Evolutionary conservation across 2,329 filamentous ascomycete genomes (phyloP).

Genomic region (Stagonosporopsis rhizophila): DNA sequence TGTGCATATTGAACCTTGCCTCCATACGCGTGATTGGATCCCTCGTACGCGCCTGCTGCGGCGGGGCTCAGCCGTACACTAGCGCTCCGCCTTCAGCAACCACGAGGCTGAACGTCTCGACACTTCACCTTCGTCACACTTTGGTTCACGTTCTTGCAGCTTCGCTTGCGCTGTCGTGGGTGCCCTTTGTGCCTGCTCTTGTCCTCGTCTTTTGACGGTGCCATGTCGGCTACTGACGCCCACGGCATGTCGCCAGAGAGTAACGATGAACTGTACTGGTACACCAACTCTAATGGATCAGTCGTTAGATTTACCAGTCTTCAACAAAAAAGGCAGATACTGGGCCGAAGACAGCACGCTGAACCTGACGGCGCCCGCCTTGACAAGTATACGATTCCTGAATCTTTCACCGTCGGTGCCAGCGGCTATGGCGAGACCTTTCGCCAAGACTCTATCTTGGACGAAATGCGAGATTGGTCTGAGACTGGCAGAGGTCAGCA

Average conservation of each 20-base stretch:
- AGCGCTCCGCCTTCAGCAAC: not conserved
- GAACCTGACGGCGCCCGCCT: not conserved
- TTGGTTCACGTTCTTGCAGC: not conserved
- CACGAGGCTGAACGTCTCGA: not conserved
- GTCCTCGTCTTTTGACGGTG: not conserved
- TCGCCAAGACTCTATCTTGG: not conserved
- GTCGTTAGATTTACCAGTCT: no score
- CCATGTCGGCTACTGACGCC: no score
- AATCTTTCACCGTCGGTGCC: no score
- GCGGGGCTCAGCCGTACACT: not conserved
- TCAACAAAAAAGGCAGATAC: no score
- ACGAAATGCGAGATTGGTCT: not conserved
- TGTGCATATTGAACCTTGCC: not conserved
- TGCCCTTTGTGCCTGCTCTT: no score
- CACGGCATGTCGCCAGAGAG: no score
- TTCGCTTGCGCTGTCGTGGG: not conserved
- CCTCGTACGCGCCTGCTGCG: not conserved
- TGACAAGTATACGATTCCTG: no score
- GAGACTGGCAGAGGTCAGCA: not conserved
- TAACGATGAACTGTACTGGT: no score
- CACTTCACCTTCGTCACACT: not conserved
- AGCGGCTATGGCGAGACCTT: no score
- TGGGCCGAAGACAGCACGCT: no score
- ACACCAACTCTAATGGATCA: no score
- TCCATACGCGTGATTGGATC: not conserved